Evolutionary conservation across 305 asterid genomes (phyloP).

Genomic region (Solanum hybrid): DNA sequence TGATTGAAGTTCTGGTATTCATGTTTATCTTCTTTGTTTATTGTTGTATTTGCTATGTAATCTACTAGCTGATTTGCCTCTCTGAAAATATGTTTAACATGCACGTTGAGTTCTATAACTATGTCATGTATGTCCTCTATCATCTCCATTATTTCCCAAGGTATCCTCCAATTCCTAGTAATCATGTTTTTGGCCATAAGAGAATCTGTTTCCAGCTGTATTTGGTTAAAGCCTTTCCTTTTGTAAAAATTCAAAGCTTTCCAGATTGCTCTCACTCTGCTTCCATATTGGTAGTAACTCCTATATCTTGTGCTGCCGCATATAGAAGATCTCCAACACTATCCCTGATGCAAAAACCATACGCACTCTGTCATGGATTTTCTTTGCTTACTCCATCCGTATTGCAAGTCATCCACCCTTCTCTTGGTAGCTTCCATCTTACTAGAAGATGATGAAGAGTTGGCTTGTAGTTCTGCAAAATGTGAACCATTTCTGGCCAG

Average conservation of each 20-base stretch:
- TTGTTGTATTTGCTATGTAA: not conserved
- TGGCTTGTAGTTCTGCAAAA: not conserved
- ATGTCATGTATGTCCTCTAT: not conserved
- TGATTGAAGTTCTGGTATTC: not conserved
- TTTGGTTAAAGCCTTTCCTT: not conserved
- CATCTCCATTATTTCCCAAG: not conserved
- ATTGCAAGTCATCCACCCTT: not conserved
- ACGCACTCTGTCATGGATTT: not conserved
- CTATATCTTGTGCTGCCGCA: not conserved
- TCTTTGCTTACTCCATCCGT: not conserved
- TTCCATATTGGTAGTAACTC: not conserved
- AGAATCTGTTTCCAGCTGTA: not conserved
- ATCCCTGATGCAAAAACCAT: not conserved
- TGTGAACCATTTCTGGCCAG: not conserved
- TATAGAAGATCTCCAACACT: not conserved
- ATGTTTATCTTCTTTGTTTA: not conserved
- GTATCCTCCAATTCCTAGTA: not conserved
- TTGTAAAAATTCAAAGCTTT: not conserved
- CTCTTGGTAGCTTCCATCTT: not conserved
- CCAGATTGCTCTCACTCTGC: not conserved
- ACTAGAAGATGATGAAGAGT: not conserved
- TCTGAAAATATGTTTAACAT: not conserved
- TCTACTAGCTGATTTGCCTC: not conserved
- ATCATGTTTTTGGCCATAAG: not conserved
- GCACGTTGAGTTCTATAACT: not conserved